Base-by-base conservation (phyloP, 257 asterid genomes). In the Solanum bukasovii region DNA sequence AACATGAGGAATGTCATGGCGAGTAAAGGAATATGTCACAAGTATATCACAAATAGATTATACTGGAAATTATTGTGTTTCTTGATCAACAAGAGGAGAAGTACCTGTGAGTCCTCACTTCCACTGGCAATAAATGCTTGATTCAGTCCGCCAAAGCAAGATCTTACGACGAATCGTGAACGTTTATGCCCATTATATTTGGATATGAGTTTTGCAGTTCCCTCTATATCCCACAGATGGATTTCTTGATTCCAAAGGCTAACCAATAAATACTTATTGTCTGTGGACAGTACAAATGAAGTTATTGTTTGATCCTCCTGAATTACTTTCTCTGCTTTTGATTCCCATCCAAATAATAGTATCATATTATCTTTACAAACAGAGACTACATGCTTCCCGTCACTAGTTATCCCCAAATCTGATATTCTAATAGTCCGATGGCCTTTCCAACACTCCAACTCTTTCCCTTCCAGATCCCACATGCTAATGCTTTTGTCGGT, bases 71-170 rank as follows among this genome's bases (percentile, higher is more conserved):
- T 12, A 27, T 46, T 79, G 16, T 84, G 31, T 49, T 52, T 34
- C 25, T 67, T 87, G 73, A 89, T 87, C 20, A 67, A 25, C 77
- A 85, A 44, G 86, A 70, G 81, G 78, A 77, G 9, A 56, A 56
- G 23, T 91, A 97, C 99, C 98, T 91, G 96, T 42, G 99, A 95
- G 92, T 97, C 98, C 92, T 97, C 99, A 27, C 99, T 97, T 81
- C 99, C 99, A 81, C 99, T 96, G 79, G 98, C 98, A 73, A 97
- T 89, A 83, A 97, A 97, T 78, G 96, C 93, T 90, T 96, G 96
- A 21, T 93, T 95, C 44, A 92, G 87, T 86, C 99, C 99, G 83
- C 99, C 99, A 61, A 97, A 94, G 90, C 99, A 97, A 23, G 98
- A 94, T 91, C 96, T 93, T 33, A 97, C 94, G 21, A 97, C 93